A percentile compares a stretch with the other conserved stretches of the same genome.
phyloP scores from a whole-genome alignment of 352 stramenopile genomes.

The Globisporangium alternatum region DNA sequence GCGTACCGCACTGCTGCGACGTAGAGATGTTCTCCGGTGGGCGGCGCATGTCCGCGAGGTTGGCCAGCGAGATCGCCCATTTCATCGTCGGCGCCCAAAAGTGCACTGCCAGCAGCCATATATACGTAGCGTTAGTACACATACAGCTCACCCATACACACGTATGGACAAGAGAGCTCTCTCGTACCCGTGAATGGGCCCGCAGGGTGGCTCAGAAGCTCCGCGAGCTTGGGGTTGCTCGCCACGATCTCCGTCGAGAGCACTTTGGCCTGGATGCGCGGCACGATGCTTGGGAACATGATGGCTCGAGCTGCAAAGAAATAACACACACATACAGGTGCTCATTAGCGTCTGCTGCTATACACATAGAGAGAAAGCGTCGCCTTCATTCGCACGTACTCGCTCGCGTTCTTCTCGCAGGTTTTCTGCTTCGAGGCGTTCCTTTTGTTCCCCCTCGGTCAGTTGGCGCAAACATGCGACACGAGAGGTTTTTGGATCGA shows the following conservation, averaged over 20 bases:
- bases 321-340: background rate
- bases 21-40: slow-evolving; percentile 77
- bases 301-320: background rate
- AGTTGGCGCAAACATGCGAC: slow-evolving; percentile 7
- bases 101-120: slow-evolving; percentile 44
- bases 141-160: background rate
- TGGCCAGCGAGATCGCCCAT: slow-evolving; percentile 86
- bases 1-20: slow-evolving; percentile 67
- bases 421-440: slow-evolving; percentile 14
- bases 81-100: slow-evolving; percentile 90
- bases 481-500: background rate
- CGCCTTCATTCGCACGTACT: background rate
- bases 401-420: background rate
- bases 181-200: slow-evolving; percentile 80
- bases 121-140: background rate
- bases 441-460: background rate
- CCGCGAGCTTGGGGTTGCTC: slow-evolving; percentile 59
- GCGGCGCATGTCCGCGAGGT: slow-evolving; percentile 84
- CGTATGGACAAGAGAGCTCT: background rate
- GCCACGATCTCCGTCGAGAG: slow-evolving; percentile 65
- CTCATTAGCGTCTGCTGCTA: background rate
- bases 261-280: slow-evolving; percentile 71
- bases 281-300: slow-evolving; percentile 72
- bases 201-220: slow-evolving; percentile 70
- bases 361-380: background rate